Evolutionary conservation across 495 filamentous ascomycete genomes (phyloP).

Genomic region (Penicillium bialowiezense): DNA sequence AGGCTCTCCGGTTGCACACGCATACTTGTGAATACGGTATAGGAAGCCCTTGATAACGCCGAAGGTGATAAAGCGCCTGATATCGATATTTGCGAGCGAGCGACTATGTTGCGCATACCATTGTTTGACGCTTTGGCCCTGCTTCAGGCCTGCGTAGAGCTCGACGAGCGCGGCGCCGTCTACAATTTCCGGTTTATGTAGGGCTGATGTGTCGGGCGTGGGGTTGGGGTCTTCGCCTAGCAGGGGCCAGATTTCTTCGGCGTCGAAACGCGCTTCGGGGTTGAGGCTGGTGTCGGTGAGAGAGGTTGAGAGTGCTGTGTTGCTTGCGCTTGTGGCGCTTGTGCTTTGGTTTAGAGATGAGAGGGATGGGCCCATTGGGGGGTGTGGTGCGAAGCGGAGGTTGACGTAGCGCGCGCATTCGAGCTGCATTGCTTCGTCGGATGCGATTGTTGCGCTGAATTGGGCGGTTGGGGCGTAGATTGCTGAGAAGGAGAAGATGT

Average conservation of each 20-base stretch:
- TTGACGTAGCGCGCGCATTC: slow-evolving; percentile 85
- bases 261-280: slow-evolving; percentile 27
- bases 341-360: slow-evolving; percentile 11
- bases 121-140: slow-evolving; percentile 74
- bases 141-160: slow-evolving; percentile 75
- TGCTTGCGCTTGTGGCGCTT: slow-evolving; percentile 9
- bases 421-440: slow-evolving; percentile 66
- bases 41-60: slow-evolving; percentile 92
- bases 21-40: slow-evolving; percentile 92
- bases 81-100: slow-evolving; percentile 70
- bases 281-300: slow-evolving; percentile 22
- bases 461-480: slow-evolving; percentile 83
- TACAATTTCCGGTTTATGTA: slow-evolving; percentile 19
- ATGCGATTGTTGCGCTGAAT: slow-evolving; percentile 68
- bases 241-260: slow-evolving; percentile 47
- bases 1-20: slow-evolving; percentile 55
- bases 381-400: slow-evolving; percentile 38
- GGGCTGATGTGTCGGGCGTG: slow-evolving; percentile 1
- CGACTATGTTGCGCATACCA: slow-evolving; percentile 74
- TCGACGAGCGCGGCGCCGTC: slow-evolving; percentile 44
- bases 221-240: slow-evolving; percentile 19
- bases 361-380: slow-evolving; percentile 23
- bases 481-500: slow-evolving; percentile 88
- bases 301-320: slow-evolving; percentile 14
- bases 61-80: slow-evolving; percentile 89